Evolutionary conservation across 805 yeast genomes (phyloP).

Genomic region (Pichia sporocuriosa): DNA sequence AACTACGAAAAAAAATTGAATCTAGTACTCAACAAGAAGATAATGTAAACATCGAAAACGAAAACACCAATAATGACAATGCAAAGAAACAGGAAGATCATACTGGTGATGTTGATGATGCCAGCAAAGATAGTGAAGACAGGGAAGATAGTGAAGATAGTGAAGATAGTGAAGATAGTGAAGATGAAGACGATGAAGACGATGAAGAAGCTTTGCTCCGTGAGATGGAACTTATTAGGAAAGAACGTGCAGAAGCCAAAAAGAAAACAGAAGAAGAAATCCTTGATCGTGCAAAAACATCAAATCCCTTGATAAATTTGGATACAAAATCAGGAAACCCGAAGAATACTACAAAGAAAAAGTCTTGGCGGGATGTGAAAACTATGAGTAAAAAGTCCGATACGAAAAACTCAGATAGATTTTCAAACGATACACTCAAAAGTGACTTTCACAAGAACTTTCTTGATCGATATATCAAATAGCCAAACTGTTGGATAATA

Average conservation of each 20-base stretch:
- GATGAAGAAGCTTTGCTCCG: constrained; percentile 45
- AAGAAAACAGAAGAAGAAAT: constrained; percentile 21
- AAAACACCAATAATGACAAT: constrained; percentile 41
- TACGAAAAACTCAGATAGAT: constrained; percentile 13
- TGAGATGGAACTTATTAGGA: constrained; percentile 35
- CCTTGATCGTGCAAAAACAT: constrained; percentile 18
- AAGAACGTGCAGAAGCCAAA: constrained; percentile 28
- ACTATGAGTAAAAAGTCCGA: constrained; percentile 3
- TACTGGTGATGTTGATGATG: constrained; percentile 15
- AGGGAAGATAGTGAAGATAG: constrained; percentile 6
- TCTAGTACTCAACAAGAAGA: not conserved
- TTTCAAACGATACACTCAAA: constrained; percentile 29
- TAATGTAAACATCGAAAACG: constrained; percentile 7
- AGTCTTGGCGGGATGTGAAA: constrained; percentile 14
- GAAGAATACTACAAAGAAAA: not conserved
- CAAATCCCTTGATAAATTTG: constrained; percentile 22
- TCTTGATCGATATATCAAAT: constrained; percentile 34
- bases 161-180: constrained; percentile 22
- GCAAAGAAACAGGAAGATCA: constrained; percentile 27
- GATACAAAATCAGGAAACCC: not conserved
- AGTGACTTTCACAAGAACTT: constrained; percentile 38
- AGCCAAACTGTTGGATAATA: not conserved
- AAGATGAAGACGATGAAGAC: constrained; percentile 36
- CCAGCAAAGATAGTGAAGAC: constrained; percentile 3
- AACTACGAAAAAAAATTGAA: not conserved